Evolutionary conservation across 1,284 basidiomycete species (phyloP).

Genomic region (Boletus albobrunnescens): DNA sequence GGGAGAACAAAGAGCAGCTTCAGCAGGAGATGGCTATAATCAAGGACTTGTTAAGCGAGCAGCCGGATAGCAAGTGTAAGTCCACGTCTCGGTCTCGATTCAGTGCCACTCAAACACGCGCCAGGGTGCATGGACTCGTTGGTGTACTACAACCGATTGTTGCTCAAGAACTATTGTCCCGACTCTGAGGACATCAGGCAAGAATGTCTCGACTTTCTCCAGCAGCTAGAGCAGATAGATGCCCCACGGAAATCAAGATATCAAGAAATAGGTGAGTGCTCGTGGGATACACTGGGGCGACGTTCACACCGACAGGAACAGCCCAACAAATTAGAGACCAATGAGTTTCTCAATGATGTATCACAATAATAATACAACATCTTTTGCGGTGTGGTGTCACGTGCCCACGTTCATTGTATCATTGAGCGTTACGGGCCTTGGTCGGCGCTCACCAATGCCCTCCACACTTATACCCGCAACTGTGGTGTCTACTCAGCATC

Average conservation of each 20-base stretch:
- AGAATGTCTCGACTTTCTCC: constrained; percentile 52
- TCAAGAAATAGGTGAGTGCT: constrained; percentile 52
- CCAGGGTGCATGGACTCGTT: constrained; percentile 91
- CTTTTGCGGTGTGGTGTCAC: too few species aligned
- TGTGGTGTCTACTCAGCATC: too few species aligned
- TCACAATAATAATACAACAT: not conserved
- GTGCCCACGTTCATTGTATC: too few species aligned
- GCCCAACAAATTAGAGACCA: constrained; percentile 20
- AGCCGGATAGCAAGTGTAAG: constrained; percentile 92
- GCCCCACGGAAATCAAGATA: constrained; percentile 59
- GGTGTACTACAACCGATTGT: constrained; percentile 71
- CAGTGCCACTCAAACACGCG: not conserved
- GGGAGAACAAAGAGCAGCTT: constrained; percentile 53
- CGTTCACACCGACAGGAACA: constrained; percentile 3
- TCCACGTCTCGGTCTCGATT: constrained; percentile 5
- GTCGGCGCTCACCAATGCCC: too few species aligned
- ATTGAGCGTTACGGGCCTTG: too few species aligned
- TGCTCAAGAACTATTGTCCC: constrained; percentile 44
- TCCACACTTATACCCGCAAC: too few species aligned
- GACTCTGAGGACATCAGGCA: constrained; percentile 39
- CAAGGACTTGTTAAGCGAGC: constrained; percentile 82
- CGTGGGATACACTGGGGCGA: not conserved
- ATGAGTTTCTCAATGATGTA: constrained; percentile 5
- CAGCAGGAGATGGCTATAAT: constrained; percentile 80
- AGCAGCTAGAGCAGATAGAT: constrained; percentile 54